Base-by-base conservation (phyloP, 306 rosid genomes). In the Canavalia gladiata region DNA sequence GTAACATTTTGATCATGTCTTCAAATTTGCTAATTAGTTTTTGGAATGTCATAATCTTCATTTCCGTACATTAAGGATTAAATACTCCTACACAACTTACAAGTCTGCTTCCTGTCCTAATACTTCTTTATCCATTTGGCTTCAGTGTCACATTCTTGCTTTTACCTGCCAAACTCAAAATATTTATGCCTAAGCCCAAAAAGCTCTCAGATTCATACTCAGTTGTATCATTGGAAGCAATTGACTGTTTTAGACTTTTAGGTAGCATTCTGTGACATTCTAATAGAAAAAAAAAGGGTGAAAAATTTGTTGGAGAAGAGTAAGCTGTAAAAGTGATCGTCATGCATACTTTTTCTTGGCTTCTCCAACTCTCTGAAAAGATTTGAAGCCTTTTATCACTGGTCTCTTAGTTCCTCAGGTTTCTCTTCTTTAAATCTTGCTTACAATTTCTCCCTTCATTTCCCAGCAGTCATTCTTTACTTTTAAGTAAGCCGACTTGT, bases 71-170 rank as follows among this genome's bases (percentile, higher is more conserved):
- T 54, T 39, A 55, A 45, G 34, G 70, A 50, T 34, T 31, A 33
- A 43, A 58, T n/a, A 35, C 1, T 62, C 72, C 30, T 39, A 18
- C 37, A 39, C 13, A 70, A 2, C 57, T 43, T 13, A 2, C 49
- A 10, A 58, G 33, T 80, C 42, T 70, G 25, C 11, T 13, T 29
- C 55, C 7, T 37, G 30, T 49, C 73, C 70, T 59, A 58, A 25
- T 57, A 69, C 29, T 49, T 59, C 1, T 71, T 46, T 49, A 47
- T 69, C 52, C 37, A 57, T 33, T 70, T 71, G 55, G 45, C 39
- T n/a, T 47, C 51, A 79, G 10, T 66, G 8, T 76, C 63, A n/a
- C 12, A 37, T 71, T 71, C 43, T 57, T 46, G 64, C 83, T 59
- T 79, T 57, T 11, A 42, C 55, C 39, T 34, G 33, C 29, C 54